Percentiles rank a stretch among this genome's conserved stretches.
Evolutionary conservation across 192 early-diverging fungal species (phyloP).

Genomic region (Rhizoclosmatium sp.): DNA sequence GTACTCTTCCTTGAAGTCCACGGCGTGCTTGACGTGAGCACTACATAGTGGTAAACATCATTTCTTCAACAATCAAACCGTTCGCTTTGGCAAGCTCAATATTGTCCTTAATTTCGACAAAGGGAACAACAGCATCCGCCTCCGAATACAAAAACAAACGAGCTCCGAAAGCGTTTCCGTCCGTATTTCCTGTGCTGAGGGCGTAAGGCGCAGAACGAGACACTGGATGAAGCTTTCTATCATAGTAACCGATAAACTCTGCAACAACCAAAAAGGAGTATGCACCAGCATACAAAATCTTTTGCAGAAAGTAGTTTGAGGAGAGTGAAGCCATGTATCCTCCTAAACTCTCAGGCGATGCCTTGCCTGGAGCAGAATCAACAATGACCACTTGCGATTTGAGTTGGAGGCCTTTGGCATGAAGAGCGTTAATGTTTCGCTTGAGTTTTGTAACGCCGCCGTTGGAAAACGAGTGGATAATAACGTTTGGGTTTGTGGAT

Average conservation of each 20-base stretch:
- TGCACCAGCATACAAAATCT: neutral
- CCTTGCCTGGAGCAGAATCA: neutral
- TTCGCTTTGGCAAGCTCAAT: neutral
- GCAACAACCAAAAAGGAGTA: neutral
- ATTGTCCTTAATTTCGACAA: neutral
- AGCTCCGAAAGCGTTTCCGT: slow-evolving; percentile 7
- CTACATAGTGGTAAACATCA: slow-evolving; percentile 1
- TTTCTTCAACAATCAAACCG: neutral
- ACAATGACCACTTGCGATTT: neutral
- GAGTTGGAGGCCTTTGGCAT: neutral
- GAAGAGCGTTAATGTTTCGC: slow-evolving; percentile 10
- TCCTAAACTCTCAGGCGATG: neutral
- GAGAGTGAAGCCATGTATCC: neutral
- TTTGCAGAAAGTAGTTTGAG: neutral
- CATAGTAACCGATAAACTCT: too few species aligned
- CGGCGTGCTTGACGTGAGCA: slow-evolving; percentile 9
- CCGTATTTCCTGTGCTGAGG: neutral
- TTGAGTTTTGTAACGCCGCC: slow-evolving; percentile 3
- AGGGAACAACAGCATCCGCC: slow-evolving; percentile 3
- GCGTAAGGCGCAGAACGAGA: neutral
- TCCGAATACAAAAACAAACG: slow-evolving; percentile 9
- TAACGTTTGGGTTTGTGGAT: neutral
- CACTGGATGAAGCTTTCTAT: too few species aligned
- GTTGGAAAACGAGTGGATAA: slow-evolving; percentile 12
- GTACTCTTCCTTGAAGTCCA: slow-evolving; percentile 4